Evolutionary conservation across 2,329 filamentous ascomycete species (phyloP).

Genomic region (Scedosporium dehoogii): DNA sequence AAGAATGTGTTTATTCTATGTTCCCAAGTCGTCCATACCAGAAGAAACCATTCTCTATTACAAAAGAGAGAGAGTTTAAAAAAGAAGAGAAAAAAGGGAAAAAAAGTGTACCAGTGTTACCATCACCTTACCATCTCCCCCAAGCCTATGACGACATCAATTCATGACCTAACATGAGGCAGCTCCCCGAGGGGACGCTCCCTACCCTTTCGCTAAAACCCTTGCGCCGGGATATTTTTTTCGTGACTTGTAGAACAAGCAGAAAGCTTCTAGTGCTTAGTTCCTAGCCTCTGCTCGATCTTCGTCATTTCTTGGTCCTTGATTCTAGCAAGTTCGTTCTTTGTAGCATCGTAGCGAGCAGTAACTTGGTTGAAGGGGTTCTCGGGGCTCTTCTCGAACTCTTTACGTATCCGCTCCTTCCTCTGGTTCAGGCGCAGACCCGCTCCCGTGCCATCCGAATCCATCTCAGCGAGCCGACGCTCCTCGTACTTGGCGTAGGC

Average conservation of each 20-base stretch:
- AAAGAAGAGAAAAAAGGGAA: background rate
- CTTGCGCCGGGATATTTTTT: too few relatives aligned
- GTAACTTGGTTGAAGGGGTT: constrained; percentile 90
- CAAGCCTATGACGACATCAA: background rate
- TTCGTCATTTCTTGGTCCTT: constrained; percentile 58
- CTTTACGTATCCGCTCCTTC: constrained; percentile 74
- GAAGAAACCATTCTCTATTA: background rate
- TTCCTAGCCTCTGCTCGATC: constrained; percentile 60
- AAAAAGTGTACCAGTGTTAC: background rate
- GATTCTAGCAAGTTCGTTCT: constrained; percentile 63
- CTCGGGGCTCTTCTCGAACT: constrained; percentile 89
- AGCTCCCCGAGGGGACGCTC: background rate
- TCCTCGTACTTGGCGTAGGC: constrained; percentile 79
- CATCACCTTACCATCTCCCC: background rate
- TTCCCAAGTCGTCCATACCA: background rate
- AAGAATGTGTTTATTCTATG: background rate
- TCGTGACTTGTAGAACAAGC: background rate
- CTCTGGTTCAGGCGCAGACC: constrained; percentile 76
- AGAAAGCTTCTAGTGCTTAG: background rate
- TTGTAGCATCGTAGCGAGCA: constrained; percentile 65
- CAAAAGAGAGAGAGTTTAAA: background rate
- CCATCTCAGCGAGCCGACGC: constrained; percentile 72
- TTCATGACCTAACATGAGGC: background rate
- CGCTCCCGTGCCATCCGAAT: constrained; percentile 60
- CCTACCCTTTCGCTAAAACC: background rate